Base-by-base conservation (phyloP, 176 grass and related monocot genomes). In the Panicum miliaceum region DNA sequence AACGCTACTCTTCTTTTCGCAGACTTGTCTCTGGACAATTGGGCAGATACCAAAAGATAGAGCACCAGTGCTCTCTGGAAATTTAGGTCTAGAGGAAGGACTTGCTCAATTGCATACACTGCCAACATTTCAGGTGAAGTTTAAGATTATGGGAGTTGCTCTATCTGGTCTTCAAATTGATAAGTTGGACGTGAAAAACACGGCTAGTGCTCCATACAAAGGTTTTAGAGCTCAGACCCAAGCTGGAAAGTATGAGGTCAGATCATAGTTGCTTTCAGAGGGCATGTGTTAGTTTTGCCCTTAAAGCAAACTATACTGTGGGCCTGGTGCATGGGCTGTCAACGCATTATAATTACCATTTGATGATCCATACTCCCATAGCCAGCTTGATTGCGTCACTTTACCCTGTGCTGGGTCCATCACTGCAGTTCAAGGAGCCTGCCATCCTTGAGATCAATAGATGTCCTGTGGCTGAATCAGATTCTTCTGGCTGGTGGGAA, bases 31-130 rank as follows among this genome's bases (percentile, higher is more conserved):
- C 61, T 98, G 96, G 96, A 88, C 93, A 56, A 92, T 98, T 29
- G 96, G 96, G 63, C 89, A 92, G 82, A 94, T 95, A 57, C 96
- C 96, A 3, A 95, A 95, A 94, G 96, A 95, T 77, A 98, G 93
- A 90, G 82, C 92, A 27, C 93, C 96, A 59, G 90, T 62, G 50
- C 85, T 98, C 37, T 90, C 93, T 51, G 96, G 93, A 71, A 95
- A 92, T 89, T 85, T 98, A 73, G 57, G 87, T 61, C 93, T 98
- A 0, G 91, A 93, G 37, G 81, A 77, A 89, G 96, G 91, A 20
- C 25, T 98, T 7, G 65, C 88, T 7, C 87, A 85, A 50, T 78
- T 98, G 91, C 90, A 95, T 83, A 77, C 87, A 22, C 71, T 90
- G 66, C 96, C 93, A 59, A 79, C 80, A 51, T 92, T 95, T 85